Percentiles rank a stretch among this genome's conserved stretches.
Conservation (phyloP, 140 eudicot genomes). For the Ambrosia hybrid region DNA sequence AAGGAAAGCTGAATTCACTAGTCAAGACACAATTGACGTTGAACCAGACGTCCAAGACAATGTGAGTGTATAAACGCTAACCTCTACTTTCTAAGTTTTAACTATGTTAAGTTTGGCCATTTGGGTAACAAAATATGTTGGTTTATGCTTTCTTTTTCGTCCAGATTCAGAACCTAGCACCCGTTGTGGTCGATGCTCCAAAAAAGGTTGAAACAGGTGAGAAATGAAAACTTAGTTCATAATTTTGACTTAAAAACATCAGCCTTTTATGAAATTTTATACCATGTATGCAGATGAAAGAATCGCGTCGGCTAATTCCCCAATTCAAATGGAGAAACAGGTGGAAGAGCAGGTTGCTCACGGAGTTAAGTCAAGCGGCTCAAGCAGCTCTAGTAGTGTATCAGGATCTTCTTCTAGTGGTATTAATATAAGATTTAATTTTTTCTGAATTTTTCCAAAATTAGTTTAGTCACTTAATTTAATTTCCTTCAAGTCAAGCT, state of each 20-base stretch:
- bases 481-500: constrained; percentile 5
- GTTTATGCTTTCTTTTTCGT: constrained; percentile 17
- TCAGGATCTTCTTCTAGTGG: constrained; percentile 88
- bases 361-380: constrained; percentile 54
- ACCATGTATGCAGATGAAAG: constrained; percentile 43
- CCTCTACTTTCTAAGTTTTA: background rate
- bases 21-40: constrained; percentile 29
- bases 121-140: background rate
- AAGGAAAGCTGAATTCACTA: constrained; percentile 51
- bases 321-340: constrained; percentile 37
- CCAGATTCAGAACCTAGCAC: constrained; percentile 37
- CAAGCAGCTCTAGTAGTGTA: constrained; percentile 60
- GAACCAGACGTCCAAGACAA: constrained; percentile 40
- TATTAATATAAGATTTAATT: constrained; percentile 27
- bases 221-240: background rate
- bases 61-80: constrained; percentile 31
- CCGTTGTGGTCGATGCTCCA: constrained; percentile 39
- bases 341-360: constrained; percentile 39
- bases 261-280: background rate
- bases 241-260: background rate
- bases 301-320: constrained; percentile 26
- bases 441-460: background rate
- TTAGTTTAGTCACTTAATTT: constrained; percentile 13
- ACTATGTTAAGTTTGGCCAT: background rate
- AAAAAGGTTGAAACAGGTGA: constrained; percentile 54